phyloP scores from a whole-genome alignment of 2,329 filamentous ascomycete species.

The Fusarium protoensiforme region DNA sequence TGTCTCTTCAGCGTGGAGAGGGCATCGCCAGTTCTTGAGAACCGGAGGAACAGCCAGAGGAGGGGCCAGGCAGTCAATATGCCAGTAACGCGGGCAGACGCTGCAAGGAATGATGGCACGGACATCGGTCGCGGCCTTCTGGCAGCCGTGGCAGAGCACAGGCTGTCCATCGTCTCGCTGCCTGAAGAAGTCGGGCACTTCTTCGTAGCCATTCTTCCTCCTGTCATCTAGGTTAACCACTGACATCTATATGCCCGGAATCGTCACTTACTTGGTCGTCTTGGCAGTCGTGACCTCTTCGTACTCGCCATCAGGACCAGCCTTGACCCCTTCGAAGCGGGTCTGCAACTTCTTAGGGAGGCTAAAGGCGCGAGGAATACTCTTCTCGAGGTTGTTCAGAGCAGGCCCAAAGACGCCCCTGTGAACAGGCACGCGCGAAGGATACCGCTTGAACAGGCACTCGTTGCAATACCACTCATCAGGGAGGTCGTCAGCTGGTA shows the following conservation, averaged over 20 bases:
- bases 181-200: constrained; percentile 74
- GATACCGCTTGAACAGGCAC: constrained; percentile 66
- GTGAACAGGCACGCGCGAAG: constrained; percentile 57
- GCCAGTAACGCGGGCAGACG: constrained; percentile 84
- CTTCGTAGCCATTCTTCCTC: constrained; percentile 67
- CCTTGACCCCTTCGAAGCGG: constrained; percentile 83
- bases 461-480: constrained; percentile 89
- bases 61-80: constrained; percentile 90
- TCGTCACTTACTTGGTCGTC: constrained; percentile 69
- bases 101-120: constrained; percentile 89
- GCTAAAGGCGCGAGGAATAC: constrained; percentile 77
- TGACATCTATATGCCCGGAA: background rate
- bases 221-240: constrained; percentile 47
- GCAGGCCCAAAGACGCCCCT: constrained; percentile 71
- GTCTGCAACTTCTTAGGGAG: constrained; percentile 78
- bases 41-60: constrained; percentile 83
- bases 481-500: constrained; percentile 72
- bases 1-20: constrained; percentile 84
- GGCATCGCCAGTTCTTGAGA: constrained; percentile 86
- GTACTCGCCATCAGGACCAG: constrained; percentile 82
- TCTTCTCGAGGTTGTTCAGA: constrained; percentile 72
- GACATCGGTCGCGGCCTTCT: constrained; percentile 67
- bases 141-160: constrained; percentile 82
- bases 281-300: constrained; percentile 72
- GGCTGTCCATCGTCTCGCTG: constrained; percentile 79